These are phyloP conservation scores for Tolypocladium cylindrosporum DNA, from an alignment of 2,329 filamentous ascomycete genomes.

Conservation along the genomic window DNA sequence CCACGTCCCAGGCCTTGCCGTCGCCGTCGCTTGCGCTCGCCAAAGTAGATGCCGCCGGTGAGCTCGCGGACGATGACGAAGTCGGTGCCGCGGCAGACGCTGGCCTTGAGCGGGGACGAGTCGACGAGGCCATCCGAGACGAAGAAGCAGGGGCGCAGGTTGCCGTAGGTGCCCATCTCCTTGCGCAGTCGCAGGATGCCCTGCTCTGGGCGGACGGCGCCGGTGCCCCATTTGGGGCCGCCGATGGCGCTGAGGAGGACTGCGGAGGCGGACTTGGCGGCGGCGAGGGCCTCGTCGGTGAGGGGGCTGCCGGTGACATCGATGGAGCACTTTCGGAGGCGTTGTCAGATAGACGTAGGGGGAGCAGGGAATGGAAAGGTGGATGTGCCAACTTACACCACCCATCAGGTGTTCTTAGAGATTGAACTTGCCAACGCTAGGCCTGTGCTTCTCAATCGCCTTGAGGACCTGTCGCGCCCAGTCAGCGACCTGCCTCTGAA, in stretches of 20 bases:
- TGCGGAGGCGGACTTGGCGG: conserved; percentile 75
- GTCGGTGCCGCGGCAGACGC: conserved; percentile 78
- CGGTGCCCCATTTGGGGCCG: conserved; percentile 93
- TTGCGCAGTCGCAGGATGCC: conserved; percentile 86
- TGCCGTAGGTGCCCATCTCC: conserved; percentile 88
- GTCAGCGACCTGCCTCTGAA: background rate
- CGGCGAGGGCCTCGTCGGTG: conserved; percentile 71
- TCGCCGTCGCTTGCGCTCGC: conserved; percentile 68
- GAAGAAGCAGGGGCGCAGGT: conserved; percentile 94
- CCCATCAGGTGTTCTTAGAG: conserved; percentile 85
- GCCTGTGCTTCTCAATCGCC: conserved; percentile 61
- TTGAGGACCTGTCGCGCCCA: conserved; percentile 55
- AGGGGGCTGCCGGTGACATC: conserved; percentile 69
- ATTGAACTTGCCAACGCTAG: conserved; percentile 68
- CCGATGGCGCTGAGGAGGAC: conserved; percentile 94
- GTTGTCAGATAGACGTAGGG: background rate
- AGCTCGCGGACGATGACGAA: conserved; percentile 89
- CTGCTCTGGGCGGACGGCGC: conserved; percentile 80
- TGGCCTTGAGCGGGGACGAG: conserved; percentile 75
- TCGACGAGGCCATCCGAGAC: conserved; percentile 78
- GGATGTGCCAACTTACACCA: conserved; percentile 54
- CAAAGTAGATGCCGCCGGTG: conserved; percentile 92
- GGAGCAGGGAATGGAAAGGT: background rate
- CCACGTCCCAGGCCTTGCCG: conserved; percentile 69
- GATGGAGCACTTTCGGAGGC: conserved; percentile 63